Evolutionary conservation across 2,329 filamentous ascomycete genomes (phyloP), one percentile per base, ranked within the genome.

Genomic region (Tympanopsis confertula): DNA sequence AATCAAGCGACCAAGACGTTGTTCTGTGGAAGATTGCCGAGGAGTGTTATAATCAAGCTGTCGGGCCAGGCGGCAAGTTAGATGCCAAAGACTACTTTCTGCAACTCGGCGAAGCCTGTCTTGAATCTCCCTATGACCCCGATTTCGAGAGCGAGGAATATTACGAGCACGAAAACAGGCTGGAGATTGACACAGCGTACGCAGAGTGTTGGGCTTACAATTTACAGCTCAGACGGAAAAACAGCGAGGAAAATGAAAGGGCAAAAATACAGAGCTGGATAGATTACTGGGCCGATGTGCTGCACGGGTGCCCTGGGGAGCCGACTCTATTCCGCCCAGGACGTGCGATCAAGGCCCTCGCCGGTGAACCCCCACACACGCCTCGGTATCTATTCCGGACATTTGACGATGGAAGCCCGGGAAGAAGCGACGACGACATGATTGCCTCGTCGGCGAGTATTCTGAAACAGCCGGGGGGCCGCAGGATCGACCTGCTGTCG

Each of bases 381-480:
- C 41, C 44, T 18, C 29, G 38, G 22, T 47, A 46, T 36, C 37
- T 47, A 41, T 47, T 47, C 38, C 37, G 44, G 33, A 41, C 39
- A 24, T 46, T 47, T 35, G 39, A 47, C 36, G 19, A 15, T 15
- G 41, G 13, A 26, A 47, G 41, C 36, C 46, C 38, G 22, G 42
- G 45, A 28, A 40, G 22, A 35, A 46, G 39, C 38, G 39, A 45
- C 35, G 37, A 42, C 20, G 35, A 19, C 19, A 22, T 46, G 22
- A 41, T 44, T 42, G 44, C 45, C 38, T 46, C 45, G 24, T 42
- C 26, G 19, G 38, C 35, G 35, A 45, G 44, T 29, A 39, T 39
- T 35, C 15, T 13, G 19, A 19, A 14, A 19, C 30, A 28, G 20
- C 19, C 36, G 12, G 22, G 35, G 28, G 15, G 18, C 18, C 33